Evolutionary conservation across 1,284 basidiomycete species (phyloP).

Genomic region (Cystobasidiaceae sp.): DNA sequence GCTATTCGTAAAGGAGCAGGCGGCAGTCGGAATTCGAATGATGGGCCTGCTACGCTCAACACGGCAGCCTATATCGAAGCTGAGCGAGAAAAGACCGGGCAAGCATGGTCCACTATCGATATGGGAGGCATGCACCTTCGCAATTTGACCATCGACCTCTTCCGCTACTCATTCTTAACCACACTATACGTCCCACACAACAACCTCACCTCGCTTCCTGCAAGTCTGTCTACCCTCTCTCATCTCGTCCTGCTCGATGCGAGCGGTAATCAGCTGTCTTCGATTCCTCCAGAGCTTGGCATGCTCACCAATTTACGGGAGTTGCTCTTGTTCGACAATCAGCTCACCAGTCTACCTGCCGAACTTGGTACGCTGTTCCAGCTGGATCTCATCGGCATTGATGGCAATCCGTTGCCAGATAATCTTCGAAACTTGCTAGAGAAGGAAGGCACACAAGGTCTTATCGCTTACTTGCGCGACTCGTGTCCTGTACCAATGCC

Average conservation of each 20-base stretch:
- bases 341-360: slow-evolving; percentile 71
- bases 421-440: slow-evolving; percentile 74
- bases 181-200: slow-evolving; percentile 98
- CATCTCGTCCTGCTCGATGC: slow-evolving; percentile 88
- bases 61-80: slow-evolving; percentile 30
- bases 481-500: slow-evolving; percentile 72
- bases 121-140: slow-evolving; percentile 94
- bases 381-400: slow-evolving; percentile 86
- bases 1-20: slow-evolving; percentile 14
- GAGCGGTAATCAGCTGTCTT: slow-evolving; percentile 76
- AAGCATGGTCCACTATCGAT: slow-evolving; percentile 82
- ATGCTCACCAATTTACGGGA: slow-evolving; percentile 87
- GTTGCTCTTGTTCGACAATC: slow-evolving; percentile 93
- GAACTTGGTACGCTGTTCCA: slow-evolving; percentile 90
- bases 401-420: slow-evolving; percentile 87
- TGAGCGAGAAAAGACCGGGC: slow-evolving; percentile 39
- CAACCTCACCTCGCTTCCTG: slow-evolving; percentile 71
- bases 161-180: slow-evolving; percentile 86
- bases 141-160: slow-evolving; percentile 74
- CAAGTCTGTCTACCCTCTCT: slow-evolving; percentile 75
- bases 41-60: slow-evolving; percentile 4
- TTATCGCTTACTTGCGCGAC: slow-evolving; percentile 85
- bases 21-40: background rate
- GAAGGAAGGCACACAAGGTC: slow-evolving; percentile 82
- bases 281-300: slow-evolving; percentile 81